Evolutionary conservation across 441 rosid genomes (phyloP).

Genomic region (Hura crepitans): DNA sequence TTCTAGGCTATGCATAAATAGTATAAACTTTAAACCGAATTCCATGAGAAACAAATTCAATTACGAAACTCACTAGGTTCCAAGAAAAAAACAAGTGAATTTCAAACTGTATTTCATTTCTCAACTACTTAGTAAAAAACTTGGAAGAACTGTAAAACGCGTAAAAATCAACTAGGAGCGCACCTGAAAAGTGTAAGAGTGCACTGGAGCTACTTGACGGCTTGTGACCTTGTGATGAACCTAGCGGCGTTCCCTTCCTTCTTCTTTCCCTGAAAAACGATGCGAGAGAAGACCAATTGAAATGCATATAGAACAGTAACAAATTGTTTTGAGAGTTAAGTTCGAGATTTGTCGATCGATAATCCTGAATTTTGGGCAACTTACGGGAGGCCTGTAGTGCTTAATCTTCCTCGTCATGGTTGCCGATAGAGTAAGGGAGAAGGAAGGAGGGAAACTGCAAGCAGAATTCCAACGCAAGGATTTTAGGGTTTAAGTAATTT

Average conservation of each 20-base stretch:
- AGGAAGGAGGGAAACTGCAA: not conserved
- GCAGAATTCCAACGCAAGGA: not conserved
- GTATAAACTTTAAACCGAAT: too few species aligned
- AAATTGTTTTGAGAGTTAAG: not conserved
- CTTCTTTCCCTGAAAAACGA: conserved; percentile 66
- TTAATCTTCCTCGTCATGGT: conserved; percentile 51
- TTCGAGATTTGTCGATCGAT: not conserved
- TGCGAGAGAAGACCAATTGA: not conserved
- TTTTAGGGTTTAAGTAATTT: conserved; percentile 16
- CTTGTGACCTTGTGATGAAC: conserved; percentile 81
- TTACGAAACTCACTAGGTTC: too few species aligned
- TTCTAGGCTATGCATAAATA: too few species aligned
- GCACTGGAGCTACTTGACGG: conserved; percentile 74
- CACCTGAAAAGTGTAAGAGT: conserved; percentile 66
- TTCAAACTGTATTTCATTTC: too few species aligned
- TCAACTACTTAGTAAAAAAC: too few species aligned
- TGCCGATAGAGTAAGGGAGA: conserved; percentile 2
- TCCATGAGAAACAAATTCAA: too few species aligned
- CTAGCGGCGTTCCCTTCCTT: conserved; percentile 87
- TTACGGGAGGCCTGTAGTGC: conserved; percentile 86
- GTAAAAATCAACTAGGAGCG: not conserved
- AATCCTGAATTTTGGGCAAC: conserved; percentile 20
- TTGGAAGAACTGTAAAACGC: too few species aligned
- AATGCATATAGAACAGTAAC: conserved; percentile 3
- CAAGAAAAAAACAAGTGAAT: too few species aligned